Conservation (phyloP, 208 protist genomes). For the Wallacemonas collosoma region DNA sequence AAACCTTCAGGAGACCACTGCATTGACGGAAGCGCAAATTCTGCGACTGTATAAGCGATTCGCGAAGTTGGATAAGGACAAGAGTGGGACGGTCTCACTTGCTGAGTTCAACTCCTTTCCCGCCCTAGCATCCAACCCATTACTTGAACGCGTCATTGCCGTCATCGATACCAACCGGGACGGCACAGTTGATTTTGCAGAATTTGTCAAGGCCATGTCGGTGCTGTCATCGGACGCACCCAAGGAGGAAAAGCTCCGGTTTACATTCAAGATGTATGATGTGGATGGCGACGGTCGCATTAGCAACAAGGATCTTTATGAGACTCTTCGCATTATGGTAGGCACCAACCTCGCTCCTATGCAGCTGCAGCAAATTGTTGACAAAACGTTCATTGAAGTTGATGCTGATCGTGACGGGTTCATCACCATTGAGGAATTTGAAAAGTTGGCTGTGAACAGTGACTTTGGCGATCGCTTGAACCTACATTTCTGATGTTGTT, state of each 20-base stretch:
- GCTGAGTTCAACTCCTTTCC: conserved; percentile 77
- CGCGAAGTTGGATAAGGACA: conserved; percentile 73
- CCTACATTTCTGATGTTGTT: conserved; percentile 64
- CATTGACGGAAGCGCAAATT: conserved; percentile 86
- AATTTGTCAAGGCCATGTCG: conserved; percentile 84
- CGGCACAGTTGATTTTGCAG: conserved; percentile 77
- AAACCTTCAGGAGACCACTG: conserved; percentile 63
- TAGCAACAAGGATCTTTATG: conserved; percentile 92
- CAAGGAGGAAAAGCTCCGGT: conserved; percentile 84
- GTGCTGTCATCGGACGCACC: conserved; percentile 74
- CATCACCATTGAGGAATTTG: conserved; percentile 94
- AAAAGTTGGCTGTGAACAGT: conserved; percentile 59
- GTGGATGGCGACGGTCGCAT: conserved; percentile 94
- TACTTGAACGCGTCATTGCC: conserved; percentile 79
- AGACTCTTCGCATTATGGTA: conserved; percentile 94
- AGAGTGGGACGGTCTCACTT: conserved; percentile 65
- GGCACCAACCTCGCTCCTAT: conserved; percentile 88
- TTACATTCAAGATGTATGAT: conserved; percentile 96
- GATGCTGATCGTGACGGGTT: conserved; percentile 91
- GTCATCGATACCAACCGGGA: conserved; percentile 83
- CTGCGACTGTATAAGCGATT: conserved; percentile 86
- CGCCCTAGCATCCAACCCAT: conserved; percentile 80
- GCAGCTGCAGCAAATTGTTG: conserved; percentile 95
- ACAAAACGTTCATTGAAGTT: conserved; percentile 95
- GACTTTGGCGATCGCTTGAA: conserved; percentile 88